Percentiles rank a stretch among this genome's conserved stretches.
Evolutionary conservation across 805 yeast genomes (phyloP).

Genomic region (Starmera amethionina): DNA sequence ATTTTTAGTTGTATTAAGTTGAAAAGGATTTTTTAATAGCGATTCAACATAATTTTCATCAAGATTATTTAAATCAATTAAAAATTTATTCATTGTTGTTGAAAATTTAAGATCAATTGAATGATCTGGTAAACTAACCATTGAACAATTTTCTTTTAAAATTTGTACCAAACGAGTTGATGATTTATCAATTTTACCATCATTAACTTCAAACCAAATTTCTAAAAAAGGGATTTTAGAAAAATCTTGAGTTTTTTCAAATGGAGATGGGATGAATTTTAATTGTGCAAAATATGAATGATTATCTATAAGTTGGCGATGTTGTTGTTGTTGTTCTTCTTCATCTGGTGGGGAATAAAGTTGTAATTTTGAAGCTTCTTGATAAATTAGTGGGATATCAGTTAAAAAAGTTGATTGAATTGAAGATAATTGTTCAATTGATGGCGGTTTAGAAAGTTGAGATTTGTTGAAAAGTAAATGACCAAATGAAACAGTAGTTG

Average conservation of each 20-base stretch:
- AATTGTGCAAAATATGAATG: conserved; percentile 31
- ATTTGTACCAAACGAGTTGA: conserved; percentile 33
- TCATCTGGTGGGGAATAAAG: conserved; percentile 10
- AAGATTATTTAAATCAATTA: conserved; percentile 3
- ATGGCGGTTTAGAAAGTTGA: too few species aligned
- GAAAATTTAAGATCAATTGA: conserved; percentile 36
- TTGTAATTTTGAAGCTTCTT: neutral
- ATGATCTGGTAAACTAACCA: conserved; percentile 31
- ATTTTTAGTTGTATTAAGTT: too few species aligned
- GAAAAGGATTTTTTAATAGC: too few species aligned
- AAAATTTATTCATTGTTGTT: conserved; percentile 24
- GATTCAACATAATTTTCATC: neutral
- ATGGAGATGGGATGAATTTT: conserved; percentile 36
- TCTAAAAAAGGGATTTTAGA: conserved; percentile 43
- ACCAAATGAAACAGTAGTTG: neutral
- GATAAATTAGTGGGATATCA: too few species aligned
- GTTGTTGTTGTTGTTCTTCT: too few species aligned
- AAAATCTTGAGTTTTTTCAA: conserved; percentile 18
- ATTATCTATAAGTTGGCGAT: conserved; percentile 16
- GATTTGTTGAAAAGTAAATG: neutral
- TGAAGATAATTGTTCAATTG: too few species aligned
- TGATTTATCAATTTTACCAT: conserved; percentile 25
- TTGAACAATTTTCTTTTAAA: conserved; percentile 33
- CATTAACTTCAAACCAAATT: conserved; percentile 38
- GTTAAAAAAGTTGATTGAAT: too few species aligned